These are phyloP conservation scores for Hawksworthiomyces lignivorus DNA, from an alignment of 2,329 filamentous ascomycete genomes.

Conservation along the genomic window DNA sequence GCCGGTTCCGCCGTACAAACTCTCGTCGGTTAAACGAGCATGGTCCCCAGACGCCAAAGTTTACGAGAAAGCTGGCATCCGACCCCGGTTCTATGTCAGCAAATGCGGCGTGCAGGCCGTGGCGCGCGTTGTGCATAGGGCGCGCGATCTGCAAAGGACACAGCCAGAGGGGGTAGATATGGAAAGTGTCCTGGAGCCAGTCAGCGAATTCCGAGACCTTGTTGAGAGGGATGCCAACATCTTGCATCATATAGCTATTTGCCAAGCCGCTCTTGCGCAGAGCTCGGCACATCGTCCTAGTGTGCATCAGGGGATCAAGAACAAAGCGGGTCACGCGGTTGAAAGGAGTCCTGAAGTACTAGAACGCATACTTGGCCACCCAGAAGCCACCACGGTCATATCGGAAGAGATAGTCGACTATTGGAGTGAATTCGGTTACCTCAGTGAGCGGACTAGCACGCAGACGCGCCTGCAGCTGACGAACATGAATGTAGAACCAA, in stretches of 20 bases:
- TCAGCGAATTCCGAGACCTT: conserved; percentile 35
- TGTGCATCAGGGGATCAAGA: conserved; percentile 56
- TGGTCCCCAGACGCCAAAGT: conserved; percentile 57
- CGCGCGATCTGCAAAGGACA: conserved; percentile 42
- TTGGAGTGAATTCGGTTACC: conserved; percentile 43
- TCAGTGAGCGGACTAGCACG: conserved; percentile 14
- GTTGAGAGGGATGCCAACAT: conserved; percentile 46
- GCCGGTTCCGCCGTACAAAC: conserved; percentile 48
- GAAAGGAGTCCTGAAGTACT: conserved; percentile 52
- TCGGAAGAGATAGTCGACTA: conserved; percentile 62
- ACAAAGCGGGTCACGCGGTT: conserved; percentile 53
- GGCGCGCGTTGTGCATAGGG: conserved; percentile 29
- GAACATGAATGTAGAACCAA: conserved; percentile 67
- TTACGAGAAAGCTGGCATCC: conserved; percentile 37
- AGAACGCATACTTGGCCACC: conserved; percentile 55
- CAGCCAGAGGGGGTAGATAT: conserved; percentile 50
- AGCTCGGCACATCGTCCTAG: conserved; percentile 58
- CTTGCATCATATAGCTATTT: conserved; percentile 57
- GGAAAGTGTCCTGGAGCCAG: conserved; percentile 38
- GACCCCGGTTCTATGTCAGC: conserved; percentile 22
- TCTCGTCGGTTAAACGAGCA: conserved; percentile 32
- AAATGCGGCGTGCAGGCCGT: conserved; percentile 42
- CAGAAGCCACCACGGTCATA: conserved; percentile 66
- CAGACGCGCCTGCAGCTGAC: conserved; percentile 30
- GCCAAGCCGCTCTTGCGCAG: conserved; percentile 54